These are phyloP conservation scores for Starmerella powellii DNA, from an alignment of 805 yeast genomes.

Conservation along the genomic window DNA sequence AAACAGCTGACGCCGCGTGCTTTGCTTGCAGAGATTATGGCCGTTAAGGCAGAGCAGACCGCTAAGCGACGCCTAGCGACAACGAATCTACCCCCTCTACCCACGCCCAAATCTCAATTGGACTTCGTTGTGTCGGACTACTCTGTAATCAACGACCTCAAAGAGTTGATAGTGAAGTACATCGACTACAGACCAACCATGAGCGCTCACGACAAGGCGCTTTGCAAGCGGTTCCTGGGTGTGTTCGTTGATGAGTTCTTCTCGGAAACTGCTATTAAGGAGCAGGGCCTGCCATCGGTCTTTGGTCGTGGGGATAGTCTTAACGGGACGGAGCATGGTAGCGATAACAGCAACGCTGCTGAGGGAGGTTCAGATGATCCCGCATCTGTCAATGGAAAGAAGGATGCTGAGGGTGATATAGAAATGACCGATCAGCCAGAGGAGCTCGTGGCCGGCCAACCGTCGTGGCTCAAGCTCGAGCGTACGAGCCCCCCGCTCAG, in stretches of 20 bases:
- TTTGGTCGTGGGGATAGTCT: neutral
- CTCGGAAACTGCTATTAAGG: constrained; percentile 26
- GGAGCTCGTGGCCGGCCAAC: constrained; percentile 6
- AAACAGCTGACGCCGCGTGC: constrained; percentile 82
- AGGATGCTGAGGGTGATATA: constrained; percentile 9
- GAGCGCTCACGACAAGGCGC: constrained; percentile 69
- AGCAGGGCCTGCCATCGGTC: neutral
- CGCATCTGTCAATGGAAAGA: neutral
- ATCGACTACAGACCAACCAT: constrained; percentile 59
- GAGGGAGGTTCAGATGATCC: constrained; percentile 9
- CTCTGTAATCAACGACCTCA: constrained; percentile 60
- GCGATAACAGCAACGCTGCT: constrained; percentile 9
- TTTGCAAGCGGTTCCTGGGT: constrained; percentile 56
- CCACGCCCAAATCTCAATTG: constrained; percentile 68
- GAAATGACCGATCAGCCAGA: constrained; percentile 11
- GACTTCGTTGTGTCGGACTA: constrained; percentile 52
- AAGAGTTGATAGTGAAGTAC: constrained; percentile 53
- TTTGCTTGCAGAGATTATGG: constrained; percentile 78
- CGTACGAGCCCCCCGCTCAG: constrained; percentile 20
- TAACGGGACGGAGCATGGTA: constrained; percentile 2
- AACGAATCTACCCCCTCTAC: constrained; percentile 34
- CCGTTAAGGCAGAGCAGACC: constrained; percentile 83
- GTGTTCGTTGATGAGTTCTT: constrained; percentile 65
- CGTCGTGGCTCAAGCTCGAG: constrained; percentile 24
- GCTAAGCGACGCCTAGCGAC: constrained; percentile 76